Conservation (phyloP, 176 grass and related monocot genomes). For the Leersia perrieri region DNA sequence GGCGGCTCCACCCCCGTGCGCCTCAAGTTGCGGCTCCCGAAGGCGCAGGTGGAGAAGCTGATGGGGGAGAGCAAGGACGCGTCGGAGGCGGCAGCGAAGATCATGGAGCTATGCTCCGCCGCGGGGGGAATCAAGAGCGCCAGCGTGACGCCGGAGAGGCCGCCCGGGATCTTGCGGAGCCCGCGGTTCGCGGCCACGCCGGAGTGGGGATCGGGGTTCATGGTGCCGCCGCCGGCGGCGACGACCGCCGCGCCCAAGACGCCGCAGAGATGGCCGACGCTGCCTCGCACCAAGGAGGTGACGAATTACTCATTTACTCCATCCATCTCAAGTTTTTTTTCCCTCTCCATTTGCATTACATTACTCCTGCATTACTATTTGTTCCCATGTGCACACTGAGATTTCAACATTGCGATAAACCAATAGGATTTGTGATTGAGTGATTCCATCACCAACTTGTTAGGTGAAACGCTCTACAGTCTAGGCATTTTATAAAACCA, state of each 20-base stretch:
- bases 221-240: slow-evolving; percentile 16
- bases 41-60: slow-evolving; percentile 67
- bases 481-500: background rate
- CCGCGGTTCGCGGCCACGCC: slow-evolving; percentile 53
- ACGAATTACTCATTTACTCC: background rate
- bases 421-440: background rate
- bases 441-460: background rate
- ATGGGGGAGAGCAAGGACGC: slow-evolving; percentile 63
- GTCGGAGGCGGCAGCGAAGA: slow-evolving; percentile 61
- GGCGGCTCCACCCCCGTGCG: slow-evolving; percentile 30
- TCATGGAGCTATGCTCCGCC: slow-evolving; percentile 60
- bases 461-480: background rate
- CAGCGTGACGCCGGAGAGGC: slow-evolving; percentile 41
- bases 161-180: slow-evolving; percentile 33
- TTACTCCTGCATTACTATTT: slow-evolving; percentile 11
- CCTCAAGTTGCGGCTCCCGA: slow-evolving; percentile 62
- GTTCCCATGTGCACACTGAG: slow-evolving; percentile 8
- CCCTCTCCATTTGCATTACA: slow-evolving; percentile 43
- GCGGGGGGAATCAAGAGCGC: slow-evolving; percentile 31
- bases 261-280: slow-evolving; percentile 46
- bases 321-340: background rate
- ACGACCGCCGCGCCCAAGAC: slow-evolving; percentile 30
- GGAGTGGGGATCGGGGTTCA: slow-evolving; percentile 48
- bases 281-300: slow-evolving; percentile 52
- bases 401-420: background rate